Conservation (phyloP, 1,139 yeast genomes). For the Hanseniaspora gamundiae region DNA sequence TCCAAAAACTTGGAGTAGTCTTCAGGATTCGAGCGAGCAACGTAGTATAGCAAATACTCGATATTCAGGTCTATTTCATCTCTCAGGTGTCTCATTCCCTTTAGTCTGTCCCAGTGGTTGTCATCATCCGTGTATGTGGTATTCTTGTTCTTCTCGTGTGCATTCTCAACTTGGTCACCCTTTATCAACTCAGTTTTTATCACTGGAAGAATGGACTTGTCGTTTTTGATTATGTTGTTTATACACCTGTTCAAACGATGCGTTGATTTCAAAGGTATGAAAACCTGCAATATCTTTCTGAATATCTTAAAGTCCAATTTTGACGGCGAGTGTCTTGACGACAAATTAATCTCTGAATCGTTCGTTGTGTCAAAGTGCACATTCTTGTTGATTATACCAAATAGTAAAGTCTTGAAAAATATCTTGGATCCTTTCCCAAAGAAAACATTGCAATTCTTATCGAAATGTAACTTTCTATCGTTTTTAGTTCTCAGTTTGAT, state of each 20-base stretch:
- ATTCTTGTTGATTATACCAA: slow-evolving; percentile 1
- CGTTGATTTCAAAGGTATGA: slow-evolving; percentile 6
- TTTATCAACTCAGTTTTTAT: slow-evolving; percentile 4
- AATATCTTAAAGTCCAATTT: slow-evolving; percentile 3
- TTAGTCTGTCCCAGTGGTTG: slow-evolving; percentile 3
- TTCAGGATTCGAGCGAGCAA: slow-evolving; percentile 2
- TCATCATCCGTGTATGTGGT: slow-evolving; percentile 1
- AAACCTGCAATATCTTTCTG: slow-evolving; percentile 2
- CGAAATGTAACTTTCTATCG: slow-evolving; percentile 3
- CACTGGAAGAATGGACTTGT: slow-evolving; percentile 3
- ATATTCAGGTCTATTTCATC: slow-evolving; percentile 4
- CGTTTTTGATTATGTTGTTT: slow-evolving; percentile 5
- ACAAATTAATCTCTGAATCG: neutral
- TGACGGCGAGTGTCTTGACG: neutral
- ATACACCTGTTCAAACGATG: slow-evolving; percentile 4
- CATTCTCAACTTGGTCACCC: neutral
- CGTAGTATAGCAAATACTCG: slow-evolving; percentile 4
- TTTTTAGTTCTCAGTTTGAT: neutral
- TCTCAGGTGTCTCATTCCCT: slow-evolving; percentile 4
- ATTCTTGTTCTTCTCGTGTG: neutral
- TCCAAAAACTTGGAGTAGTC: slow-evolving; percentile 6
- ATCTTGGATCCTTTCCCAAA: neutral
- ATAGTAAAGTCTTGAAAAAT: slow-evolving; percentile 1
- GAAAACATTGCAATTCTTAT: slow-evolving; percentile 1
- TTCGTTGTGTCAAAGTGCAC: neutral